Evolutionary conservation across 257 asterid species (phyloP), one percentile per base, ranked within the genome.

Genomic region (Dorcoceras hygrometricum): DNA sequence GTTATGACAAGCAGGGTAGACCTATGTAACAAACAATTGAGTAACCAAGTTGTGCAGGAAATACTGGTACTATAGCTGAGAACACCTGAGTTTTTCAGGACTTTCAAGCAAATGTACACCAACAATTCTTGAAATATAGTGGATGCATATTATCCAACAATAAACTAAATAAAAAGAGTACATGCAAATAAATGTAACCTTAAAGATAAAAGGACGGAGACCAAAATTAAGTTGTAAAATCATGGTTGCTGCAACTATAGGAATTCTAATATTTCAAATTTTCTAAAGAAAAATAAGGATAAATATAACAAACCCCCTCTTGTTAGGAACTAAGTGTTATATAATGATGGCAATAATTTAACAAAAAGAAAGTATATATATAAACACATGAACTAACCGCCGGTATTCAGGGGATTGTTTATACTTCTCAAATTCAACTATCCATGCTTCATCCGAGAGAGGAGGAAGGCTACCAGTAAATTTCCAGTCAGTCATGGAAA

Each of bases 401-500:
- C 80, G 76, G 75, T 94, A 94, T 71, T 94, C 99, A 1, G 96
- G 99, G 46, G 99, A 94, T 69, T 83, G 87, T 85, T 90, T 85
- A 79, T 90, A 94, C 75, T 88, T 94, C 75, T 94, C 95, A 73
- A 90, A 94, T 77, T 94, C 96, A 73, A 77, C 67, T 46, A 71
- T 27, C 99, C 99, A 94, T 48, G 85, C 96, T 69, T 94, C 95
- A 59, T 81, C 86, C 0, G 96, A 83, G 57, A 86, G 72, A 71
- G 99, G 99, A 79, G 97, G 99, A 65, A 94, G 95, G 50, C 82
- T 14, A 43, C 99, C 99, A 4, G 96, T 81, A 74, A 94, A 94
- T 74, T 94, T 90, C 99, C 97, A 94, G 76, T 90, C 97, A 29
- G 99, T 90, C 99, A 94, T 94, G 50, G 99, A 94, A 24, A 94